phyloP scores from a whole-genome alignment of 345 rosid genomes.

The Eucalyptus marginata region DNA sequence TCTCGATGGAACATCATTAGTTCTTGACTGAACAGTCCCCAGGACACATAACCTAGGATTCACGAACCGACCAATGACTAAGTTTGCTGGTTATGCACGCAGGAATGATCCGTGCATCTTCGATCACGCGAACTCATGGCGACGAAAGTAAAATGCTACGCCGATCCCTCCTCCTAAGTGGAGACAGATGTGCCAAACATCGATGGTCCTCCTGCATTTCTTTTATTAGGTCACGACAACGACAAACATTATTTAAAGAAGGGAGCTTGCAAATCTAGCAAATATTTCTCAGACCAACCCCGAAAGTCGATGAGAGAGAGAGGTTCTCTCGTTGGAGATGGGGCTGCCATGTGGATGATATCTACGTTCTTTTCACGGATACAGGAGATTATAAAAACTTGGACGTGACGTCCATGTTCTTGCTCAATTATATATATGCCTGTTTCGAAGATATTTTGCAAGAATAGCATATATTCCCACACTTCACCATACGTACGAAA shows the following conservation, averaged over 20 bases:
- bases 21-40: background rate
- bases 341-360: background rate
- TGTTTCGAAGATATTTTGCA: background rate
- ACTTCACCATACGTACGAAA: background rate
- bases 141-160: background rate
- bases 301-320: background rate
- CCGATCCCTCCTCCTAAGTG: background rate
- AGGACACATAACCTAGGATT: background rate
- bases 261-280: background rate
- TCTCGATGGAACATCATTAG: background rate
- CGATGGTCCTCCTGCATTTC: background rate
- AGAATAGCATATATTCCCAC: background rate
- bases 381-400: background rate
- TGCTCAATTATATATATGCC: background rate
- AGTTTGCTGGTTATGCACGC: background rate
- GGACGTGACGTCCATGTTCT: background rate
- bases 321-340: background rate
- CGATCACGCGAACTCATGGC: background rate
- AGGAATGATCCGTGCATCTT: background rate
- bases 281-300: background rate
- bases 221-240: background rate
- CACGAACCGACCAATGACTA: background rate
- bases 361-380: background rate
- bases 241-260: background rate
- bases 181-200: background rate